These are phyloP conservation scores for Globisporangium irregulare DNA, from an alignment of 352 stramenopile species.

Conservation along the genomic window DNA sequence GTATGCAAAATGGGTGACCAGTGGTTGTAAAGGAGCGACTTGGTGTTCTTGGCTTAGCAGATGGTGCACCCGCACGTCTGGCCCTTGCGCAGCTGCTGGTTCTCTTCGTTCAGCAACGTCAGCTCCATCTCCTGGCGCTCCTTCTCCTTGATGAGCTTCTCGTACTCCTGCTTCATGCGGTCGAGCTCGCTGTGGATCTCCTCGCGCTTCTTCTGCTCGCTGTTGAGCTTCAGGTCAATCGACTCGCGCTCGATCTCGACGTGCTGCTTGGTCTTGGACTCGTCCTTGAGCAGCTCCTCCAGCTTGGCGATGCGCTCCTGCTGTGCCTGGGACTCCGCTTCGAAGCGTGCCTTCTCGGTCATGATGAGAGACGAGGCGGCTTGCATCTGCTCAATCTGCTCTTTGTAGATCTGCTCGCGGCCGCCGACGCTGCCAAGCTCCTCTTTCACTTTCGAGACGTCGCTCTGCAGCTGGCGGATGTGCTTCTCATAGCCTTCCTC, in stretches of 20 bases:
- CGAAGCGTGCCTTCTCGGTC: conserved; percentile 66
- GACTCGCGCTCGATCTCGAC: conserved; percentile 77
- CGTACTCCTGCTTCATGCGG: conserved; percentile 64
- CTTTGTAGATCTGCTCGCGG: conserved; percentile 81
- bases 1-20: not conserved
- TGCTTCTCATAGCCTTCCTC: conserved; percentile 87
- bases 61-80: conserved; percentile 70
- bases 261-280: conserved; percentile 60
- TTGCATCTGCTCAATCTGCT: conserved; percentile 87
- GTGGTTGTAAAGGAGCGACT: not conserved
- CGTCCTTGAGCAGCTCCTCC: conserved; percentile 61
- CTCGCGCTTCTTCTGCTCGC: conserved; percentile 51
- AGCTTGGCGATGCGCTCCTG: conserved; percentile 65
- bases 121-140: conserved; percentile 79
- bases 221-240: conserved; percentile 62
- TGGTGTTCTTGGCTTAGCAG: conserved; percentile 32
- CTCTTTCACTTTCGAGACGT: conserved; percentile 80
- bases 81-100: conserved; percentile 69
- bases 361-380: conserved; percentile 66
- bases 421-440: conserved; percentile 76
- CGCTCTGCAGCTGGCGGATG: conserved; percentile 66
- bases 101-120: conserved; percentile 71
- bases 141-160: conserved; percentile 77
- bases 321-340: conserved; percentile 61
- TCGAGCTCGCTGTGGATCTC: conserved; percentile 60